Percentiles rank a stretch among this genome's conserved stretches.
These are phyloP conservation scores for Waltiozyma sp. DNA, from an alignment of 1,139 yeast genomes.

Conservation along the genomic window DNA sequence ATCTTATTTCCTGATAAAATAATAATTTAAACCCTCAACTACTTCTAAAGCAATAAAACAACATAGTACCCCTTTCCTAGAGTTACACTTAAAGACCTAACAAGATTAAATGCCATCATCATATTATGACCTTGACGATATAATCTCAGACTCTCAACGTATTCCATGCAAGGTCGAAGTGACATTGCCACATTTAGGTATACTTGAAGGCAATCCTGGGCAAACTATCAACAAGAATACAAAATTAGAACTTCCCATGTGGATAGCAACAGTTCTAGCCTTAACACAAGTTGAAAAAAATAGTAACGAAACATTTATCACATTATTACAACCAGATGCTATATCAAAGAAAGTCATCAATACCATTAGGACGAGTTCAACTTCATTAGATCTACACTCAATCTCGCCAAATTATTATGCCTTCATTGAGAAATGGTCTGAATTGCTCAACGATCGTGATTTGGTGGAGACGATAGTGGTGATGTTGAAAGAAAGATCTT, in stretches of 20 bases:
- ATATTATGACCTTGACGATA: slow-evolving; percentile 82
- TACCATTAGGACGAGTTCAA: slow-evolving; percentile 72
- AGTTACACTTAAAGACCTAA: too few relatives aligned
- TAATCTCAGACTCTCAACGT: slow-evolving; percentile 63
- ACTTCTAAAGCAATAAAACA: too few relatives aligned
- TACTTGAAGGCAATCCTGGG: slow-evolving; percentile 75
- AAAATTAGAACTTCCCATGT: slow-evolving; percentile 70
- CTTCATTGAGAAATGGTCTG: slow-evolving; percentile 65
- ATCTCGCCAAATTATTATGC: slow-evolving; percentile 58
- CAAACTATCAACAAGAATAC: slow-evolving; percentile 49
- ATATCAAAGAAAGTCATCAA: slow-evolving; percentile 55
- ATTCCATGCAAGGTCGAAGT: slow-evolving; percentile 72
- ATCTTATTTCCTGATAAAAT: too few relatives aligned
- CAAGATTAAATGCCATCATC: slow-evolving; percentile 11
- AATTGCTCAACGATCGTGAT: slow-evolving; percentile 55
- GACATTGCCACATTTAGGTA: slow-evolving; percentile 77
- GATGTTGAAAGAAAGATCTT: slow-evolving; percentile 53
- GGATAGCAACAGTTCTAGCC: slow-evolving; percentile 81
- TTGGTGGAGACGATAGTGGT: slow-evolving; percentile 40
- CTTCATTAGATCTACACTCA: slow-evolving; percentile 54
- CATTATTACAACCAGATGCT: slow-evolving; percentile 58
- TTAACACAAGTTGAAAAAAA: slow-evolving; percentile 27
- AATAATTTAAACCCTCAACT: too few relatives aligned
- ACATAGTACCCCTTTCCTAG: too few relatives aligned
- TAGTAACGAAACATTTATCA: slow-evolving; percentile 43